Evolutionary conservation across 2,329 filamentous ascomycete genomes (phyloP), one percentile per base, ranked within the genome.

Genomic region (Chaetomiaceae sp.): DNA sequence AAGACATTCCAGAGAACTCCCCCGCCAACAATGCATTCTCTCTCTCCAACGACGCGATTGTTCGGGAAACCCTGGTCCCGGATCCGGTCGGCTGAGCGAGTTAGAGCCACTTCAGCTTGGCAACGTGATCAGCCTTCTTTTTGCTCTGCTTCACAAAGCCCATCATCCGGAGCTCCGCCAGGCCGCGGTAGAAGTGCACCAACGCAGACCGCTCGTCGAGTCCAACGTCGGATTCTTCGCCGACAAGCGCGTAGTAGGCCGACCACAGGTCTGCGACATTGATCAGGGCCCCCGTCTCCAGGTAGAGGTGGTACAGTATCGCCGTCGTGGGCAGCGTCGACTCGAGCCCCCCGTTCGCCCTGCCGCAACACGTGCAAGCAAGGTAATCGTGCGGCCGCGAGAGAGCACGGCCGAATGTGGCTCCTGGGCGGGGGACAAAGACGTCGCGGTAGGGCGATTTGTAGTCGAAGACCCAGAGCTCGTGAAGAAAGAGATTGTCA

Each of bases 81-180:
- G 44, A 53, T 30, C 46, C 37, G 46, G 30, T 42, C 53, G 43
- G n/a, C 53, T n/a, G 45, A 32, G 40, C 32, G n/a, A 13, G 25
- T 68, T 55, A 81, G 56, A 94, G 73, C 62, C 92, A 94, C 67
- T 87, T 90, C 83, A 90, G 77, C 74, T 96, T 97, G 34, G 89
- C 85, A 61, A 97, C 75, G 71, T 97, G 92, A 67, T 97, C 94
- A 21, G 85, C 82, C 76, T 95, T 96, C 76, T 91, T 96, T 71
- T 86, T 88, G 65, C 87, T 97, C 56, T 80, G 79, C 73, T 94
- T 96, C 56, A 97, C 79, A 71, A 96, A 86, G 7, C 94, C 94
- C 64, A 99, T 76, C 49, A 85, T 81, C 68, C 85, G 86, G 67
- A 99, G 70, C 69, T 99, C 94, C 0, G 92, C 89, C 57, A 97